phyloP scores from a whole-genome alignment of 2,329 filamentous ascomycete genomes.

The Penicillium sp. region DNA sequence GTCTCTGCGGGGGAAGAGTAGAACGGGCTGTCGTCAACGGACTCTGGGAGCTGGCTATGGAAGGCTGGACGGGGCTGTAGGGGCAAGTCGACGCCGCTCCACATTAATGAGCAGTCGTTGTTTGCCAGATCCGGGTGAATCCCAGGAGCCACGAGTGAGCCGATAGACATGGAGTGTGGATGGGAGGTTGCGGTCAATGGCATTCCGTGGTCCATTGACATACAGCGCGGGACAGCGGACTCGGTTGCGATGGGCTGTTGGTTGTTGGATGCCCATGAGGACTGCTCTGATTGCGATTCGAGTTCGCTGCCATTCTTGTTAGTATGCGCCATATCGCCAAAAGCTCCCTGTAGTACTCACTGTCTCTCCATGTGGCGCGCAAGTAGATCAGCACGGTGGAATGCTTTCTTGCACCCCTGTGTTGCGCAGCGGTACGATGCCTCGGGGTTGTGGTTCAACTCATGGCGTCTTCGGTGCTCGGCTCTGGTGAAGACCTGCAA shows the following conservation, averaged over 20 bases:
- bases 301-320: slow-evolving; percentile 32
- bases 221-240: slow-evolving; percentile 24
- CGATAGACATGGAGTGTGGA: slow-evolving; percentile 38
- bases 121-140: slow-evolving; percentile 36
- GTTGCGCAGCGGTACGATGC: slow-evolving; percentile 46
- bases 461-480: slow-evolving; percentile 51
- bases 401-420: slow-evolving; percentile 48
- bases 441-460: slow-evolving; percentile 52
- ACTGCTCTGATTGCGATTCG: slow-evolving; percentile 35
- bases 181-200: slow-evolving; percentile 30
- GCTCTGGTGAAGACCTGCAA: slow-evolving; percentile 52
- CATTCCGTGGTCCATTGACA: slow-evolving; percentile 24
- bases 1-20: slow-evolving; percentile 46
- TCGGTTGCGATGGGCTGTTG: slow-evolving; percentile 25
- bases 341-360: slow-evolving; percentile 35
- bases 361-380: slow-evolving; percentile 52
- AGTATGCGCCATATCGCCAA: slow-evolving; percentile 3
- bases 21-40: slow-evolving; percentile 42
- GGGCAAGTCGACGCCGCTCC: slow-evolving; percentile 39
- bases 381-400: slow-evolving; percentile 50
- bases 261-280: slow-evolving; percentile 30
- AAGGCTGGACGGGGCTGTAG: slow-evolving; percentile 31
- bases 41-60: slow-evolving; percentile 38
- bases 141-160: slow-evolving; percentile 36
- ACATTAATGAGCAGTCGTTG: slow-evolving; percentile 35